Evolutionary conservation across 208 protist species (phyloP).

Genomic region (Endotrypanum monterogeii): DNA sequence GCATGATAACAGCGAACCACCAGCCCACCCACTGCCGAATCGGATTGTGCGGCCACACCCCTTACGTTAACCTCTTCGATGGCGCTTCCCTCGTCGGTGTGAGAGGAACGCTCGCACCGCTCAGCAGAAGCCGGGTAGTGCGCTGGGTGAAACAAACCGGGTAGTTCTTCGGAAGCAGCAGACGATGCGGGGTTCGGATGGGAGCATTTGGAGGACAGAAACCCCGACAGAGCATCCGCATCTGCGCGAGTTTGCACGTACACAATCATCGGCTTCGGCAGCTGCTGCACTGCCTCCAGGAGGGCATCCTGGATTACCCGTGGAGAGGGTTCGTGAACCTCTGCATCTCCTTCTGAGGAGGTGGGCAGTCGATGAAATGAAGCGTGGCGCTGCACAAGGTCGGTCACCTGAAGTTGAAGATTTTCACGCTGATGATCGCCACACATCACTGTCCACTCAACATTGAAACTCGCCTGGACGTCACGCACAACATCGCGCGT

Average conservation of each 20-base stretch:
- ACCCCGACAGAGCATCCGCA: constrained; percentile 69
- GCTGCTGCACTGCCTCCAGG: constrained; percentile 51
- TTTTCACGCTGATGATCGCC: constrained; percentile 56
- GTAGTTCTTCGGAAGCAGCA: not conserved
- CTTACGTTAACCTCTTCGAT: not conserved
- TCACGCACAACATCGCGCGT: constrained; percentile 77
- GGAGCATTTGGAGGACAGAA: constrained; percentile 44
- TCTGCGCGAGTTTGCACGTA: constrained; percentile 86
- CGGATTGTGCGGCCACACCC: not conserved
- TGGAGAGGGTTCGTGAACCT: constrained; percentile 28
- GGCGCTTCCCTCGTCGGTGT: not conserved
- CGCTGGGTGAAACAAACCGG: constrained; percentile 14
- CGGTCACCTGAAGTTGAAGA: constrained; percentile 56
- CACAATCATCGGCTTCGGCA: constrained; percentile 88
- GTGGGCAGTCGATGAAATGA: constrained; percentile 8
- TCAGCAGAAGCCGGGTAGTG: constrained; percentile 2
- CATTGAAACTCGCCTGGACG: constrained; percentile 60
- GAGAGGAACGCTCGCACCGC: too few species aligned
- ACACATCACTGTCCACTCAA: constrained; percentile 57
- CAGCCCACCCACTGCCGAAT: constrained; percentile 7
- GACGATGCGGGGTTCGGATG: not conserved
- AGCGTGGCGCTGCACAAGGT: constrained; percentile 32
- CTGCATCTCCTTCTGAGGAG: not conserved
- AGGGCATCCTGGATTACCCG: constrained; percentile 62
- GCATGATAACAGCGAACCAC: constrained; percentile 84